Base-by-base conservation (phyloP, 306 rosid species). In the Arachis stenosperma region DNA sequence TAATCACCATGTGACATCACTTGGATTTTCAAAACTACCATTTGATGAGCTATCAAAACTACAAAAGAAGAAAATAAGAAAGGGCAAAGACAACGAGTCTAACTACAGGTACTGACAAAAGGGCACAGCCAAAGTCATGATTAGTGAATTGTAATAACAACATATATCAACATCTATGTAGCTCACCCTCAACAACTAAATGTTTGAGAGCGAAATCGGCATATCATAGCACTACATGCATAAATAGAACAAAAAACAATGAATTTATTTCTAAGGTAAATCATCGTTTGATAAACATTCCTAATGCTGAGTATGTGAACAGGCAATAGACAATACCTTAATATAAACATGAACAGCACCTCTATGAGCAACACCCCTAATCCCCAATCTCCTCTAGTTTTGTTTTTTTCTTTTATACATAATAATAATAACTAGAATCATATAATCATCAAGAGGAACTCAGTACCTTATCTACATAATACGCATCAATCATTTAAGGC, bases 401-500 rank as follows among this genome's bases (percentile, higher is more conserved):
- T 42, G 2, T 42, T 42, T 42, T 42, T 42, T 6, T 6, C 9
- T 42, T 42, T 42, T 42, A 6, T 6, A 42, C 5, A 42, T 42
- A 12, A 48, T 48, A 36, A 79, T 0, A 50, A 65, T 3, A 42
- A 59, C 41, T 29, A 63, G 36, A 42, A 36, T 30, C 55, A 47
- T 48, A 8, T n/a, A 53, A 70, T 63, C 62, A 55, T 9, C 9
- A 61, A 51, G 57, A 50, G 36, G 46, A 53, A 61, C 73, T 59
- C 29, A 5, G 1, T 69, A 50, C 37, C 69, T 41, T 67, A 69
- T 63, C 55, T 44, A 63, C 51, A 72, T 29, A 10, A 75, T 13
- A 77, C 39, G 66, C 46, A 71, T 56, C 56, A 65, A 75, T 71
- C 11, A 56, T 22, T 41, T 39, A 44, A 10, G 57, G 39, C 40